Evolutionary conservation across 768 basidiomycete species (phyloP).

Genomic region (Phylloporus sp.): DNA sequence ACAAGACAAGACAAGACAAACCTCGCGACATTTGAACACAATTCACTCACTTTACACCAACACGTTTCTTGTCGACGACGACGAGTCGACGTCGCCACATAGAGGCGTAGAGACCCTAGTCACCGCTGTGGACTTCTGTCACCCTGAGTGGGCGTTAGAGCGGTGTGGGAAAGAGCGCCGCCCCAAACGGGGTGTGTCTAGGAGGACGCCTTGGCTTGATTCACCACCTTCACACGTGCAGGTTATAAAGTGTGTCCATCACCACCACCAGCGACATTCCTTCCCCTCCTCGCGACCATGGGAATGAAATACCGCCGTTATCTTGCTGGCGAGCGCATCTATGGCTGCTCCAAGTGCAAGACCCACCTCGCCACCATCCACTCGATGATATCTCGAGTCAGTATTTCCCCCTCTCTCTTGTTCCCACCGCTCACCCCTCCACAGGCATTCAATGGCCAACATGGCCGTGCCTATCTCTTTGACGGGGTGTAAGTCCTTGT

Average conservation of each 20-base stretch:
- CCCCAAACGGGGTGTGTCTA: conserved; percentile 24
- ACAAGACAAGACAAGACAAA: conserved; percentile 5
- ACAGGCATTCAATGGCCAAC: conserved; percentile 96
- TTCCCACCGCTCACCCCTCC: conserved; percentile 14
- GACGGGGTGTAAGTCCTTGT: conserved; percentile 74
- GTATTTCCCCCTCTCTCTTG: conserved; percentile 22
- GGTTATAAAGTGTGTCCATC: conserved; percentile 24
- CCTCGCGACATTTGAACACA: conserved; percentile 26
- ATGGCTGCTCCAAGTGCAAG: conserved; percentile 81
- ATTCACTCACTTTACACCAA: neutral
- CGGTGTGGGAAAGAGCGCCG: conserved; percentile 25
- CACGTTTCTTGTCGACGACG: neutral
- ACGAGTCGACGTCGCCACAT: neutral
- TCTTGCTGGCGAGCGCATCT: conserved; percentile 80
- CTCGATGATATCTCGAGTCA: conserved; percentile 84
- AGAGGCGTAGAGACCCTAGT: conserved; percentile 8
- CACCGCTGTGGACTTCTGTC: conserved; percentile 21
- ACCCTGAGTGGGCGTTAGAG: conserved; percentile 28
- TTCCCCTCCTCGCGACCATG: conserved; percentile 44
- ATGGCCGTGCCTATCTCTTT: conserved; percentile 93
- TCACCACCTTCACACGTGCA: conserved; percentile 28
- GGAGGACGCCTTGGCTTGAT: conserved; percentile 14
- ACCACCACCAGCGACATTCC: conserved; percentile 3
- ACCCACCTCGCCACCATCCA: conserved; percentile 91
- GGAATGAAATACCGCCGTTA: conserved; percentile 89